Conservation (phyloP, 2,329 filamentous ascomycete species). For the Phialophora tarda region DNA sequence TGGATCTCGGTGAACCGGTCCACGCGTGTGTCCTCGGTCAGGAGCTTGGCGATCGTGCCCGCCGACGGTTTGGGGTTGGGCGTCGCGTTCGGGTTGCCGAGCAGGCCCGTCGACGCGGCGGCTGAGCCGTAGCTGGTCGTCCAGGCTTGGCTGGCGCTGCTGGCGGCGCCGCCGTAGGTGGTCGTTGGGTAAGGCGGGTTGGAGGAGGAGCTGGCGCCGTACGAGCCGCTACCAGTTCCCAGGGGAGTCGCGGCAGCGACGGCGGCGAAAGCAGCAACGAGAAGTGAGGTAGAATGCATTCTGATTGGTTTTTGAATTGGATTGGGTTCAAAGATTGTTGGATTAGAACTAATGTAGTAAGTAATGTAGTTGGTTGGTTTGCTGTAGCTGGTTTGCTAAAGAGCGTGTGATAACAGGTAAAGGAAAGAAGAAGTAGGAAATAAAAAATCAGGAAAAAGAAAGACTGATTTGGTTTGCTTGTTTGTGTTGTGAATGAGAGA, state of each 20-base stretch:
- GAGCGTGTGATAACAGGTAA: slow-evolving; percentile 36
- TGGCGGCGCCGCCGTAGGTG: background rate
- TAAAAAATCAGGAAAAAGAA: slow-evolving; percentile 17
- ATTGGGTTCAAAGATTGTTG: background rate
- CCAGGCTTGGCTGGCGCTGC: slow-evolving; percentile 10
- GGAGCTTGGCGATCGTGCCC: slow-evolving; percentile 37
- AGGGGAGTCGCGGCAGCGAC: slow-evolving; percentile 33
- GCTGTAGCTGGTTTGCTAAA: slow-evolving; percentile 25
- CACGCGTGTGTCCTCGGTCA: slow-evolving; percentile 34
- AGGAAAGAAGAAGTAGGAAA: slow-evolving; percentile 30
- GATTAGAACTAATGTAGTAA: slow-evolving; percentile 6
- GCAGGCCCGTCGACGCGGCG: background rate
- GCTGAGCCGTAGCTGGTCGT: slow-evolving; percentile 22
- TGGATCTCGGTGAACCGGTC: slow-evolving; percentile 37
- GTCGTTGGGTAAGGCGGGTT: slow-evolving; percentile 12
- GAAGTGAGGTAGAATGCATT: slow-evolving; percentile 35
- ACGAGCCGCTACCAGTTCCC: slow-evolving; percentile 10
- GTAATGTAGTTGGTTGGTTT: slow-evolving; percentile 9
- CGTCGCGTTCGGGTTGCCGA: slow-evolving; percentile 27
- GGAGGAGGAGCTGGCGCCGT: slow-evolving; percentile 5
- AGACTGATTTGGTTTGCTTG: slow-evolving; percentile 26
- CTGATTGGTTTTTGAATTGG: slow-evolving; percentile 16
- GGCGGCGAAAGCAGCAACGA: slow-evolving; percentile 34
- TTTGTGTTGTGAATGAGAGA: slow-evolving; percentile 30
- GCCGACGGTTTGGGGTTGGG: slow-evolving; percentile 35